Conservation (phyloP, 352 stramenopile species). For the Pythium sukuiense region DNA sequence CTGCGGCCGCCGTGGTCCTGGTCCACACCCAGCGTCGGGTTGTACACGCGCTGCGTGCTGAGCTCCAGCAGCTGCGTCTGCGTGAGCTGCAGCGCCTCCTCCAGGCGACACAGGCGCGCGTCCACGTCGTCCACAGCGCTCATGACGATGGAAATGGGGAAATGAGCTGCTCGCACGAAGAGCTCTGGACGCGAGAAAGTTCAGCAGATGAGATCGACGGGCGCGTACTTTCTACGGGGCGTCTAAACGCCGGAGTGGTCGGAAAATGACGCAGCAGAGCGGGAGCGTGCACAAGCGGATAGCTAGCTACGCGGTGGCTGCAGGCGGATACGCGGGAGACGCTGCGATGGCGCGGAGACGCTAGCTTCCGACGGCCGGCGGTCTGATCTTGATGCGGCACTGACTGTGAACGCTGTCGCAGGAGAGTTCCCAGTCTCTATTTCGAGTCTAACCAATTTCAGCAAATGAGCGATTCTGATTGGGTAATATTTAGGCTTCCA, state of each 20-base stretch:
- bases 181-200: background rate
- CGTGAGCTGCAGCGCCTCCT: slow-evolving; percentile 48
- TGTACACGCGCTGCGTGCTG: slow-evolving; percentile 51
- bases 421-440: background rate
- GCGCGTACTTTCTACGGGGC: background rate
- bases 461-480: background rate
- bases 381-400: background rate
- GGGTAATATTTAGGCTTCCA: background rate
- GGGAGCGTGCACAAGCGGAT: background rate
- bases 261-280: background rate
- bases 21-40: slow-evolving; percentile 46
- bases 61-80: slow-evolving; percentile 42
- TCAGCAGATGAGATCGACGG: background rate
- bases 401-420: background rate
- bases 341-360: slow-evolving; percentile 1
- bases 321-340: background rate
- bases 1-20: slow-evolving; percentile 45
- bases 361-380: background rate
- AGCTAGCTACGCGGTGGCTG: background rate
- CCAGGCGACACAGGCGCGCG: slow-evolving; percentile 49
- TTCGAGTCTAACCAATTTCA: background rate
- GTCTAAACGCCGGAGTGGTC: background rate
- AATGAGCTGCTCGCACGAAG: background rate
- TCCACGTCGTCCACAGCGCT: slow-evolving; percentile 72
- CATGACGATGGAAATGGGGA: slow-evolving; percentile 37